These are phyloP conservation scores for Polyplosphaeria fusca DNA, from an alignment of 495 filamentous ascomycete genomes.

Conservation along the genomic window DNA sequence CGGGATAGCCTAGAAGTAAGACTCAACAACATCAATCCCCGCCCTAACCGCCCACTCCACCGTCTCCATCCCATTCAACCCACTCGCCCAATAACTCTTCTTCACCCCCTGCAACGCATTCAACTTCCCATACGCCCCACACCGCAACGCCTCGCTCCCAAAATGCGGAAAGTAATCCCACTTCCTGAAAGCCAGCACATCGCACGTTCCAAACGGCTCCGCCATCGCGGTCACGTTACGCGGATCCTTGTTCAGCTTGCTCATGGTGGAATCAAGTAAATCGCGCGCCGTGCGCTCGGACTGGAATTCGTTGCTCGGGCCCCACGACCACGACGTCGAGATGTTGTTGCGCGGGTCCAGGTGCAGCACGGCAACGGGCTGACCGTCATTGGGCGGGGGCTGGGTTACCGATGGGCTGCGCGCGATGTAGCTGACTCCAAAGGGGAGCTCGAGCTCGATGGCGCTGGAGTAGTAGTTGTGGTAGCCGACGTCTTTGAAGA, in stretches of 20 bases:
- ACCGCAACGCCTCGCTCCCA: constrained; percentile 12
- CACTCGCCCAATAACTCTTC: constrained; percentile 31
- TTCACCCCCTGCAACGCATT: constrained; percentile 29
- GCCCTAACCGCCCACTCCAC: constrained; percentile 31
- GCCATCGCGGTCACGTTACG: constrained; percentile 9
- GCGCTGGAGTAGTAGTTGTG: constrained; percentile 33
- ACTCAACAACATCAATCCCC: constrained; percentile 28
- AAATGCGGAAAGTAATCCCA: constrained; percentile 37
- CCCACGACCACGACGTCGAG: constrained; percentile 32
- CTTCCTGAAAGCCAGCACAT: constrained; percentile 29
- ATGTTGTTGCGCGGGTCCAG: constrained; percentile 11
- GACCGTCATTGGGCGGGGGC: constrained; percentile 23
- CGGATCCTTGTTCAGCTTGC: constrained; percentile 34
- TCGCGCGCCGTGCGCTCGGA: constrained; percentile 13
- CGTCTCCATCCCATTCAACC: constrained; percentile 27
- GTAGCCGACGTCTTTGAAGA: constrained; percentile 21
- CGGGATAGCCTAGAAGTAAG: constrained; percentile 13
- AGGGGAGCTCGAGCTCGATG: constrained; percentile 19
- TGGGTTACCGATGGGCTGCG: not conserved
- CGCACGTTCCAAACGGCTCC: constrained; percentile 1
- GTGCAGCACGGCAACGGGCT: constrained; percentile 28
- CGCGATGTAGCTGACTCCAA: constrained; percentile 26
- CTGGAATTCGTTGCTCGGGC: constrained; percentile 19
- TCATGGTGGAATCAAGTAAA: constrained; percentile 21
- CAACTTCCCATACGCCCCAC: constrained; percentile 21